Evolutionary conservation across 2,329 filamentous ascomycete genomes (phyloP), one percentile per base, ranked within the genome.

Genomic region (Calonectria ilicicola): DNA sequence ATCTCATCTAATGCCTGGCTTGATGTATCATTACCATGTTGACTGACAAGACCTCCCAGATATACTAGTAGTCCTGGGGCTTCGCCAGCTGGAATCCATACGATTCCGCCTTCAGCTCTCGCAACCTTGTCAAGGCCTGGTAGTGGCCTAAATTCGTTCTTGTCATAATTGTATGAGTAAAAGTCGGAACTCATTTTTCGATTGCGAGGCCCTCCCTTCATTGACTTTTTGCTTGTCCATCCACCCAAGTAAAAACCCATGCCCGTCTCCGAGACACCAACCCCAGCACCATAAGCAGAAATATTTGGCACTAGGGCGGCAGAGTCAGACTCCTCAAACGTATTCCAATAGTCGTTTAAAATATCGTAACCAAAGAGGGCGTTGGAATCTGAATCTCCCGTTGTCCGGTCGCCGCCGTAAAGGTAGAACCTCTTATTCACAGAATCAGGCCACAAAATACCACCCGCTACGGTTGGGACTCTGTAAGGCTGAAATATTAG

Each of bases 381-480:
- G 38, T 62, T n/a, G 29, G 29, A 29, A 21, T 32, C 29, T 32
- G 60, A 1, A 51, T 63, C 5, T 26, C 51, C 75, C 29, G 29
- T 32, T 32, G 86, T 89, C 76, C 87, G 90, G 71, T 91, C 87
- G 47, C 91, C 91, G 26, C 91, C 91, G 77, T 89, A 92, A 2
- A 90, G 83, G 78, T 91, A 92, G 67, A 93, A 86, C 49, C 87
- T 84, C 78, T 91, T 91, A 81, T 93, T 92, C 21, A 90, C 85
- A 40, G 87, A 82, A 78, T 92, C 91, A 7, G 85, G 83, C 90
- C 90, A 92, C 9, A 92, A 80, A 5, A 87, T 78, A 38, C 85
- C 85, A 27, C 85, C 85, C 60, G 80, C 68, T 2, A 80, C 79
- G 40, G 64, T 79, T 0, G 91, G 90, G 17, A 92, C 84, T 7